Evolutionary conservation across 768 basidiomycete species (phyloP).

Genomic region (Pleurotus djamor): DNA sequence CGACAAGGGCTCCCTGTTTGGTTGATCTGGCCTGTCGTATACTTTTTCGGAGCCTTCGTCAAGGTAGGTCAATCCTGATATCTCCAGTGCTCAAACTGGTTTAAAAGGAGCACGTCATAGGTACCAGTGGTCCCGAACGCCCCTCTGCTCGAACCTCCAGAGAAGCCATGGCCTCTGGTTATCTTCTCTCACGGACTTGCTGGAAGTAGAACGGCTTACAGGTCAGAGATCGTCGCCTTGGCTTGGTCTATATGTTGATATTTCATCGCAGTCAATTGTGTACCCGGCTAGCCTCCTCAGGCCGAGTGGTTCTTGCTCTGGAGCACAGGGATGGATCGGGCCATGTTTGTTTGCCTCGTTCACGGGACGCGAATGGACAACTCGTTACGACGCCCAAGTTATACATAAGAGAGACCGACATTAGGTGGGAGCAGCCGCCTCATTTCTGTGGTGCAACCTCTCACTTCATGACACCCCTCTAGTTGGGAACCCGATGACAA

Average conservation of each 20-base stretch:
- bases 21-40: conserved; percentile 48
- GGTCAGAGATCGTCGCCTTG: conserved; percentile 24
- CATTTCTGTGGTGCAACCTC: background rate
- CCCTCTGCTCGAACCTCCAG: conserved; percentile 42
- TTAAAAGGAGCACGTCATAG: conserved; percentile 22
- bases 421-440: conserved; percentile 39
- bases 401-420: conserved; percentile 56
- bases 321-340: conserved; percentile 86
- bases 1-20: conserved; percentile 32
- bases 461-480: background rate
- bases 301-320: conserved; percentile 77
- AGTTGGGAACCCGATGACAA: conserved; percentile 26
- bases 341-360: conserved; percentile 42
- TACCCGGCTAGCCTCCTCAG: conserved; percentile 68
- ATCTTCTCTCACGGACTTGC: conserved; percentile 86
- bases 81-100: background rate
- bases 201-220: conserved; percentile 71
- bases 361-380: conserved; percentile 26
- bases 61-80: conserved; percentile 33
- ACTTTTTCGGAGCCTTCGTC: conserved; percentile 46
- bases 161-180: conserved; percentile 67
- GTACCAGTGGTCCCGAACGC: conserved; percentile 58
- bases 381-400: conserved; percentile 24
- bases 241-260: background rate
- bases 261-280: conserved; percentile 57